Conservation (phyloP, 352 stramenopile genomes). For the Pythium grandisporangium region DNA sequence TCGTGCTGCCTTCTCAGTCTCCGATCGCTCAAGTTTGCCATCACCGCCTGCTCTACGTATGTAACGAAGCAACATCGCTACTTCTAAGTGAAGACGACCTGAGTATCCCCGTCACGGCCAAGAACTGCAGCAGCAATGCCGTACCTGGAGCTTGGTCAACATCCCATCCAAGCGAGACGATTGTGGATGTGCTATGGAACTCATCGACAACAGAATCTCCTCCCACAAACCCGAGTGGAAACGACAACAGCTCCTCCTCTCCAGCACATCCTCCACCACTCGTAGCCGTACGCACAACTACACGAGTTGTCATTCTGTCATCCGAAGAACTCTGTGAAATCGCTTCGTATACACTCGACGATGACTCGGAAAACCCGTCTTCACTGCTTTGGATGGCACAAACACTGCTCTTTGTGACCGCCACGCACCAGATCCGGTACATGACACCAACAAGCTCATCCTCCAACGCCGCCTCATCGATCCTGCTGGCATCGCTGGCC, state of each 20-base stretch:
- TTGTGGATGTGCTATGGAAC: slow-evolving; percentile 59
- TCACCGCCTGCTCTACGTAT: slow-evolving; percentile 38
- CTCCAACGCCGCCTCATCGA: no score
- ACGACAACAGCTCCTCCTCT: slow-evolving; percentile 1
- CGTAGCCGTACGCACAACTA: slow-evolving; percentile 39
- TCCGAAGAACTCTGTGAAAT: slow-evolving; percentile 19
- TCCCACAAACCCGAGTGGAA: no score
- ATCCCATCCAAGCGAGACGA: slow-evolving; percentile 21
- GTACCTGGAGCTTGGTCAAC: no score
- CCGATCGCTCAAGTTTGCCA: slow-evolving; percentile 15
- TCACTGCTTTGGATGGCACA: slow-evolving; percentile 66
- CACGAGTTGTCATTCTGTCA: slow-evolving; percentile 48
- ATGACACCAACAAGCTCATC: slow-evolving; percentile 39
- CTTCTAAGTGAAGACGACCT: slow-evolving; percentile 45
- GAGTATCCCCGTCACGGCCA: no score
- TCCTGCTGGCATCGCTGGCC: slow-evolving; percentile 2
- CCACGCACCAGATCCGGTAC: slow-evolving; percentile 36
- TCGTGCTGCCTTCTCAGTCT: slow-evolving; percentile 24
- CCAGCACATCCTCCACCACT: slow-evolving; percentile 12
- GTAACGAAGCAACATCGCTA: no score
- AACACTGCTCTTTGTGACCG: slow-evolving; percentile 49
- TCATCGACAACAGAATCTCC: no score
- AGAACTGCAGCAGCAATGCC: no score
- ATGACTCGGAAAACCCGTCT: slow-evolving; percentile 26
- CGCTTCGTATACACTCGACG: slow-evolving; percentile 20